A percentile compares a stretch with the other conserved stretches of the same genome.
Evolutionary conservation across 2,329 filamentous ascomycete species (phyloP).

Genomic region (Xylariaceae sp.): DNA sequence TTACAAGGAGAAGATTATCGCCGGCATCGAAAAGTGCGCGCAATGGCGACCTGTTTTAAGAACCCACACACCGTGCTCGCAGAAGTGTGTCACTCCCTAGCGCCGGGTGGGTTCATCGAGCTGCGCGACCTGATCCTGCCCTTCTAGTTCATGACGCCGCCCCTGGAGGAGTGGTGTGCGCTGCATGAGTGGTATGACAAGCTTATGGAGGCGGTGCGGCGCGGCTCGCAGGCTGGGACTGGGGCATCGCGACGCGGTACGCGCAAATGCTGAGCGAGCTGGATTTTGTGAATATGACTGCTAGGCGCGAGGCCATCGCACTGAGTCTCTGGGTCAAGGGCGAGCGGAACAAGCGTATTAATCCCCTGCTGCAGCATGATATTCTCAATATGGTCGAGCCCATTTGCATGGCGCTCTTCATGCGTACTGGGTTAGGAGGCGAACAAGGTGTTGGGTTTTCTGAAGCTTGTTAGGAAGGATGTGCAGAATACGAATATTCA

Average conservation of each 20-base stretch:
- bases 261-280: slow-evolving; percentile 30
- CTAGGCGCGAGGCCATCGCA: slow-evolving; percentile 30
- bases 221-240: slow-evolving; percentile 31
- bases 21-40: slow-evolving; percentile 34
- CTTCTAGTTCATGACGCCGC: slow-evolving; percentile 35
- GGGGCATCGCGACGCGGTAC: slow-evolving; percentile 33
- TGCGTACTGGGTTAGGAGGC: slow-evolving; percentile 35
- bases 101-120: slow-evolving; percentile 38
- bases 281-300: slow-evolving; percentile 32
- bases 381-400: slow-evolving; percentile 34
- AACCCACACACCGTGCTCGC: slow-evolving; percentile 32
- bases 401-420: slow-evolving; percentile 38
- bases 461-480: slow-evolving; percentile 34
- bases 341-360: slow-evolving; percentile 32
- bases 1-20: too few species aligned
- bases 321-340: slow-evolving; percentile 37
- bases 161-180: slow-evolving; percentile 31
- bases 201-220: slow-evolving; percentile 31
- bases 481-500: slow-evolving; percentile 34
- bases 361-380: slow-evolving; percentile 34
- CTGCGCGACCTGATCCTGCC: slow-evolving; percentile 38
- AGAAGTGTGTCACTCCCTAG: slow-evolving; percentile 29
- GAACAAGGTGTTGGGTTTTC: slow-evolving; percentile 22
- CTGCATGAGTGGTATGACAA: slow-evolving; percentile 32
- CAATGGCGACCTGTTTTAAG: slow-evolving; percentile 35